These are phyloP conservation scores for Fusarium drepaniforme DNA, from an alignment of 2,329 filamentous ascomycete species.

Conservation along the genomic window DNA sequence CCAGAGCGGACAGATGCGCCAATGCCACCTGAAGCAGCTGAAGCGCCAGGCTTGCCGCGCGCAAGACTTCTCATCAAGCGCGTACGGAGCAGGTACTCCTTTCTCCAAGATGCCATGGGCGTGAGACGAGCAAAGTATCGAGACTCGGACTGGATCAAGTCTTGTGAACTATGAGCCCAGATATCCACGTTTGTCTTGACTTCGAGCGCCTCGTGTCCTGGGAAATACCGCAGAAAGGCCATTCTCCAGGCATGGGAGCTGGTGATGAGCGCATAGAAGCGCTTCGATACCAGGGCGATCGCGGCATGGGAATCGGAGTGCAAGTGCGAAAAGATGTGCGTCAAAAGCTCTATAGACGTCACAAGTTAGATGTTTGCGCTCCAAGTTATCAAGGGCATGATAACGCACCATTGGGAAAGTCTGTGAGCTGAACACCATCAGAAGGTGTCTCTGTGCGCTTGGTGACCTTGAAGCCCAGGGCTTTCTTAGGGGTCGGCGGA, in stretches of 20 bases:
- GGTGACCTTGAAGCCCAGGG: slow-evolving; percentile 67
- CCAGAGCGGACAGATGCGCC: slow-evolving; percentile 67
- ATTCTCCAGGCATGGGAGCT: slow-evolving; percentile 94
- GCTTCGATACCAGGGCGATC: slow-evolving; percentile 87
- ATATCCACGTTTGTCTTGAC: slow-evolving; percentile 51
- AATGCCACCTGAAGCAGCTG: slow-evolving; percentile 60
- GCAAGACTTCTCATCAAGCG: slow-evolving; percentile 84
- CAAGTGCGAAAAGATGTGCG: slow-evolving; percentile 90
- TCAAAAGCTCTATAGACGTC: slow-evolving; percentile 80
- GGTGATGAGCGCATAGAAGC: slow-evolving; percentile 88
- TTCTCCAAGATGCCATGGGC: slow-evolving; percentile 90
- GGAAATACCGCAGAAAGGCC: slow-evolving; percentile 92
- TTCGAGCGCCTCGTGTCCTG: slow-evolving; percentile 68
- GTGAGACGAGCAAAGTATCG: slow-evolving; percentile 88
- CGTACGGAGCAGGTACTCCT: slow-evolving; percentile 92
- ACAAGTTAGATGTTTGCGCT: slow-evolving; percentile 25
- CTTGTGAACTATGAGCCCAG: slow-evolving; percentile 61
- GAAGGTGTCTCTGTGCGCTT: slow-evolving; percentile 58
- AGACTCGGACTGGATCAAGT: slow-evolving; percentile 75
- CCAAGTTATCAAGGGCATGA: background rate
- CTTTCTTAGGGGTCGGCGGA: slow-evolving; percentile 59
- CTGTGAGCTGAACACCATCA: slow-evolving; percentile 58
- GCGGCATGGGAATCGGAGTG: slow-evolving; percentile 85
- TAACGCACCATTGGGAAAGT: slow-evolving; percentile 85
- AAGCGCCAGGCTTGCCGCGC: slow-evolving; percentile 81